Base-by-base conservation (phyloP, 2,329 filamentous ascomycete species). In the Apiospora koreana region DNA sequence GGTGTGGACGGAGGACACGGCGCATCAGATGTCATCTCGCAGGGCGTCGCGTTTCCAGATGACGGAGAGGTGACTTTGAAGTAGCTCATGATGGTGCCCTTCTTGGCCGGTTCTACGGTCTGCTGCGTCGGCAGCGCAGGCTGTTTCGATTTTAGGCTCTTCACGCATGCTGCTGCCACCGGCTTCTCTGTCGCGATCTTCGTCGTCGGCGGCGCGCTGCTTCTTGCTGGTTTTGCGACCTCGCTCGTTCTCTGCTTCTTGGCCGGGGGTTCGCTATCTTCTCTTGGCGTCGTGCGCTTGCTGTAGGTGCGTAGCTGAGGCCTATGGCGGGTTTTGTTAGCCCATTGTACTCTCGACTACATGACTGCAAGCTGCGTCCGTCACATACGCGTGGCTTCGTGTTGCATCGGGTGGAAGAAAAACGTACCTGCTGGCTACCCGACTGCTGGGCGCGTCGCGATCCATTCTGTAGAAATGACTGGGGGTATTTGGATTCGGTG, bases 231-330 rank as follows among this genome's bases (percentile, higher is more conserved):
- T n/a, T n/a, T 58, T 1, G 58, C 31, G 14, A 50, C 31, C 18
- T 48, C 41, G 46, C 54, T 21, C 9, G 67, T 45, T 18, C 69
- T 70, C 50, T 71, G 75, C 67, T 73, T 78, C 71, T 79, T 80
- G 16, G 70, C 18, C 1, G 65, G 23, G 3, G 75, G 76, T 45
- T 77, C 75, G 41, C 69, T n/a, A 9, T 73, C 69, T n/a, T 74
- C 76, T 4, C 64, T 70, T n/a, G 75, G 74, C 8, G 66, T 68
- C 42, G 76, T 69, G 28, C 79, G 80, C 64, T 80, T 80, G 67
- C 81, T 76, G 43, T 83, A 83, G 4, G 81, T 83, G 70, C 80
- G 80, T 35, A 82, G 70, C 1, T 77, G 77, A 48, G 78, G 75
- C 71, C 78, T 80, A 21, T 4, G 46, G 16, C 2, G 9, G 14